phyloP scores from a whole-genome alignment of 2,329 filamentous ascomycete species.

The Fusarium bulbicola region DNA sequence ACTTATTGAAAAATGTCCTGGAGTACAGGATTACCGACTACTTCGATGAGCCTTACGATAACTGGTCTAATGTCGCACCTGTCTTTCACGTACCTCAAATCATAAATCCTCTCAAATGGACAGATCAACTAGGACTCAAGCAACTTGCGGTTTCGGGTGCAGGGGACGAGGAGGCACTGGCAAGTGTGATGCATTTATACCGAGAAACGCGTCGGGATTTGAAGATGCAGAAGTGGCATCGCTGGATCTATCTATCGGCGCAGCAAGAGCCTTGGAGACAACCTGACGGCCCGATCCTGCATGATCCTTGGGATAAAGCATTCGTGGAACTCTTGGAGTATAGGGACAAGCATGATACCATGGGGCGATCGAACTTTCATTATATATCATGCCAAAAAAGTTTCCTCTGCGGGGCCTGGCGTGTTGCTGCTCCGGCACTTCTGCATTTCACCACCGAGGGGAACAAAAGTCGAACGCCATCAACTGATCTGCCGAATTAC shows the following conservation, averaged over 20 bases:
- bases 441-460: not conserved
- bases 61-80: not conserved
- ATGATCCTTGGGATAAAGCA: not conserved
- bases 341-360: not conserved
- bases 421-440: not conserved
- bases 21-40: not conserved
- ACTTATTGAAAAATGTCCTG: not conserved
- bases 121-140: not conserved
- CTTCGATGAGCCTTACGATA: not conserved
- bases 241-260: not conserved
- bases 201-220: not conserved
- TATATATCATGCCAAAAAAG: not conserved
- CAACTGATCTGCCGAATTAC: too few relatives aligned
- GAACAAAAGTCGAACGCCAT: too few relatives aligned
- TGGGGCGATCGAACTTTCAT: not conserved
- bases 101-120: not conserved
- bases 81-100: not conserved
- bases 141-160: not conserved
- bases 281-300: not conserved
- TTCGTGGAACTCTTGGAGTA: not conserved
- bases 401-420: not conserved
- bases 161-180: fast-evolving
- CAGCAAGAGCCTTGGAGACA: not conserved
- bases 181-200: not conserved
- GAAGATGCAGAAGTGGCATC: not conserved